phyloP scores from a whole-genome alignment of 2,329 filamentous ascomycete genomes.

The Hymenoscyphus salicellus region DNA sequence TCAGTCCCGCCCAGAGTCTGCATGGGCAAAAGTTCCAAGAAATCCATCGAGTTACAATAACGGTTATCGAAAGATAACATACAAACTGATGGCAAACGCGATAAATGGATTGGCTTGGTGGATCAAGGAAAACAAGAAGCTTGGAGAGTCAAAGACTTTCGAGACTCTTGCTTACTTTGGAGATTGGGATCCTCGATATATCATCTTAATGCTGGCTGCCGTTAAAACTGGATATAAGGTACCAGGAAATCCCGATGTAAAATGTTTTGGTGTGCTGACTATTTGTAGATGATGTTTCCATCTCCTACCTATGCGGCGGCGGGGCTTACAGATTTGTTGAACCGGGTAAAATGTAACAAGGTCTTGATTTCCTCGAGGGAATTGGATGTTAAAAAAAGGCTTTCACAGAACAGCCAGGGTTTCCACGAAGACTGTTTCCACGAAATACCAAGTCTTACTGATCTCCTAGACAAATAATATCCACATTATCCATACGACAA shows the following conservation, averaged over 20 bases:
- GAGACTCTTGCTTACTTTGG: slow-evolving; percentile 47
- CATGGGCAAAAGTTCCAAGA: slow-evolving; percentile 9
- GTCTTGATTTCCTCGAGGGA: not conserved
- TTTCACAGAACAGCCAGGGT: not conserved
- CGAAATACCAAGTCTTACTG: slow-evolving; percentile 6
- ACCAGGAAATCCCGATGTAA: not conserved
- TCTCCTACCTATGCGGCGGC: not conserved
- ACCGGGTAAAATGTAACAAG: slow-evolving; percentile 9
- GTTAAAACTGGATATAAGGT: slow-evolving; percentile 11
- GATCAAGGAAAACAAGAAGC: slow-evolving; percentile 7
- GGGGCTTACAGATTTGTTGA: slow-evolving; percentile 1
- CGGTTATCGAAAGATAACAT: slow-evolving; percentile 15
- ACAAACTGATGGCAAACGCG: slow-evolving; percentile 19
- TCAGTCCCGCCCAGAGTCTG: not conserved
- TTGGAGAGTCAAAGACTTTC: slow-evolving; percentile 24
- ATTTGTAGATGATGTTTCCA: slow-evolving; percentile 6
- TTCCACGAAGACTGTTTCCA: no score
- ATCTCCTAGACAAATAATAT: slow-evolving; percentile 21
- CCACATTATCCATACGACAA: slow-evolving; percentile 34
- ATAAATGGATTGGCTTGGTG: slow-evolving; percentile 23
- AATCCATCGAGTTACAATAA: not conserved
- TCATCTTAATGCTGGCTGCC: slow-evolving; percentile 3
- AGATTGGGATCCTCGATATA: not conserved
- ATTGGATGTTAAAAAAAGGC: not conserved
- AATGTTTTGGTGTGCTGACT: slow-evolving; percentile 18